Percentiles rank a stretch among this genome's conserved stretches.
phyloP scores from a whole-genome alignment of 306 rosid genomes.

The Citrullus amarus region DNA sequence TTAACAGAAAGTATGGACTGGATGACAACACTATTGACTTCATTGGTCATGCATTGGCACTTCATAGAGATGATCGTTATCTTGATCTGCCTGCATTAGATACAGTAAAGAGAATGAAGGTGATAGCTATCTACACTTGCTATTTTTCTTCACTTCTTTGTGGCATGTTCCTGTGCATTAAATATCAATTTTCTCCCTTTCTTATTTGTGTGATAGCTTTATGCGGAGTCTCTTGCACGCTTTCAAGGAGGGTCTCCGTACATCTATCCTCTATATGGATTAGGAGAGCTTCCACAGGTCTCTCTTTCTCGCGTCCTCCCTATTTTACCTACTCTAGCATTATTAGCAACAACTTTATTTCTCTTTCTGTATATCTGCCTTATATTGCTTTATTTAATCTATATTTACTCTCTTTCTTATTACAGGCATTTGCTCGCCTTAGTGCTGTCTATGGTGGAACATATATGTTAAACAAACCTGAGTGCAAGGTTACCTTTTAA shows the following conservation, averaged over 20 bases:
- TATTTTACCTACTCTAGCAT: neutral
- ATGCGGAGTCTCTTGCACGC: slow-evolving; percentile 88
- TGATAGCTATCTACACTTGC: slow-evolving; percentile 11
- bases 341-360: neutral
- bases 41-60: slow-evolving; percentile 98
- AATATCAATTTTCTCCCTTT: slow-evolving; percentile 7
- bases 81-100: slow-evolving; percentile 82
- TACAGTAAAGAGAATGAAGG: slow-evolving; percentile 97
- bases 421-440: slow-evolving; percentile 91
- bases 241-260: slow-evolving; percentile 99
- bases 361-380: neutral
- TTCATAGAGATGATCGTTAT: slow-evolving; percentile 87
- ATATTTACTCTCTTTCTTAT: neutral
- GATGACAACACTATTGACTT: slow-evolving; percentile 84
- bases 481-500: slow-evolving; percentile 63
- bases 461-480: slow-evolving; percentile 93
- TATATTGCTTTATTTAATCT: neutral
- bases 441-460: slow-evolving; percentile 99
- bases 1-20: slow-evolving; percentile 84
- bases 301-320: slow-evolving; percentile 2
- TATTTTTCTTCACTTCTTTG: slow-evolving; percentile 1
- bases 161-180: neutral
- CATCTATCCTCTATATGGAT: slow-evolving; percentile 93
- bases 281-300: slow-evolving; percentile 99
- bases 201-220: slow-evolving; percentile 39